These are phyloP conservation scores for Stentor coeruleus DNA, from an alignment of 73 alveolate genomes.

Conservation along the genomic window DNA sequence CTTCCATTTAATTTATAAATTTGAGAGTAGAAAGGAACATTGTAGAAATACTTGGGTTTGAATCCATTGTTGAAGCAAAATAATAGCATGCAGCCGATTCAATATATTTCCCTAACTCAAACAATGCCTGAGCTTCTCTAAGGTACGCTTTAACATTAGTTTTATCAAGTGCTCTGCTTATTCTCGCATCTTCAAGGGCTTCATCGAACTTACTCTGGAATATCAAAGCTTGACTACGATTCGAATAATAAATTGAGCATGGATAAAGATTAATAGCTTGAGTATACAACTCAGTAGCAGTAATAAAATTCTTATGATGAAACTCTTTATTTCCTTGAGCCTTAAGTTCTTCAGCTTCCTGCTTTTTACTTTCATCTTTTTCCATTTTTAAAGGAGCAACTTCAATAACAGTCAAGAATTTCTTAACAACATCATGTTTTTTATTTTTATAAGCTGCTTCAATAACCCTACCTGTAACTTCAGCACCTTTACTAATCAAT, in stretches of 20 bases:
- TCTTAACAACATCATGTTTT: background rate
- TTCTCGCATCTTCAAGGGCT: conserved; percentile 5
- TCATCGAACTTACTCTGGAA: background rate
- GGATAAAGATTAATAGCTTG: background rate
- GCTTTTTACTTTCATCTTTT: background rate
- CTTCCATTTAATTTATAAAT: too few species aligned
- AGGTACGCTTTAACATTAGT: conserved; percentile 5
- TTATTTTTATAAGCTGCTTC: conserved; percentile 3
- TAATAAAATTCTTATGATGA: background rate
- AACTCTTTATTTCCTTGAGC: conserved; percentile 18
- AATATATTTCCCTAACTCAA: background rate
- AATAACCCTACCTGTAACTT: background rate
- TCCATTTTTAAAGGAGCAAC: background rate
- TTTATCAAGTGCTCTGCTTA: background rate
- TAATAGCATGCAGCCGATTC: conserved; percentile 14
- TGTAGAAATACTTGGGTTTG: background rate
- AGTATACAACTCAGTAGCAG: background rate
- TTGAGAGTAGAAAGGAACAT: background rate
- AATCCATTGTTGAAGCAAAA: background rate
- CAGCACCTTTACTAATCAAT: background rate
- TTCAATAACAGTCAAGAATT: too few species aligned
- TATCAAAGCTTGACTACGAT: conserved; percentile 12
- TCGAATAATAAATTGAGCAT: background rate
- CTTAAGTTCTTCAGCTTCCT: conserved; percentile 7
- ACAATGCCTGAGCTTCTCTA: conserved; percentile 20